Evolutionary conservation across 345 rosid genomes (phyloP).

Genomic region (Ailanthus altissimus): DNA sequence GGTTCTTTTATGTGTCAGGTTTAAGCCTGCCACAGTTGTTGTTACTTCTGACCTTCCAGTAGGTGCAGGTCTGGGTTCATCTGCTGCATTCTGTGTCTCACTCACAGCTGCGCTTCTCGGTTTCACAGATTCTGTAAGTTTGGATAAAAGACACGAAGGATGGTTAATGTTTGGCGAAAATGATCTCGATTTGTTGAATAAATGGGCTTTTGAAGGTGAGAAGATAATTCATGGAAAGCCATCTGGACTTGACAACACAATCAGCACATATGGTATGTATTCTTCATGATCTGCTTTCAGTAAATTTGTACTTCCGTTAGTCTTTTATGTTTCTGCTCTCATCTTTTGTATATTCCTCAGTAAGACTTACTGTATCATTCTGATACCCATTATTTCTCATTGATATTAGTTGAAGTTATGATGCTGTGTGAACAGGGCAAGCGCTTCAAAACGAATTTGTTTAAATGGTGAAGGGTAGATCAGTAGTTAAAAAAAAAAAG

Average conservation of each 20-base stretch:
- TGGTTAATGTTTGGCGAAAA: slow-evolving; percentile 58
- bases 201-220: slow-evolving; percentile 98
- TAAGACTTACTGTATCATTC: not conserved
- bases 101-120: slow-evolving; percentile 73
- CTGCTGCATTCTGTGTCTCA: slow-evolving; percentile 83
- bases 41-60: slow-evolving; percentile 82
- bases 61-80: slow-evolving; percentile 94
- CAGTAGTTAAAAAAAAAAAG: not conserved
- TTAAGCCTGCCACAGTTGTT: slow-evolving; percentile 68
- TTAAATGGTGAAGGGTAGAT: not conserved
- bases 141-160: slow-evolving; percentile 42
- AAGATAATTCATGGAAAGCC: slow-evolving; percentile 94
- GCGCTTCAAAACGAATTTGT: not conserved
- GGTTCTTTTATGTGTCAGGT: slow-evolving; percentile 42
- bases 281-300: not conserved
- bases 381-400: not conserved
- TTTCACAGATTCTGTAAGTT: slow-evolving; percentile 41
- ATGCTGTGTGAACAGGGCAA: not conserved
- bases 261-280: slow-evolving; percentile 84
- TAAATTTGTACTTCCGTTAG: not conserved
- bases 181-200: slow-evolving; percentile 70
- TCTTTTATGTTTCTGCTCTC: not conserved
- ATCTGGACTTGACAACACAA: slow-evolving; percentile 96
- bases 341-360: not conserved
- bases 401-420: not conserved